A percentile compares a stretch with the other conserved stretches of the same genome.
Evolutionary conservation across 441 rosid genomes (phyloP).

Genomic region (Lepidium campestre): DNA sequence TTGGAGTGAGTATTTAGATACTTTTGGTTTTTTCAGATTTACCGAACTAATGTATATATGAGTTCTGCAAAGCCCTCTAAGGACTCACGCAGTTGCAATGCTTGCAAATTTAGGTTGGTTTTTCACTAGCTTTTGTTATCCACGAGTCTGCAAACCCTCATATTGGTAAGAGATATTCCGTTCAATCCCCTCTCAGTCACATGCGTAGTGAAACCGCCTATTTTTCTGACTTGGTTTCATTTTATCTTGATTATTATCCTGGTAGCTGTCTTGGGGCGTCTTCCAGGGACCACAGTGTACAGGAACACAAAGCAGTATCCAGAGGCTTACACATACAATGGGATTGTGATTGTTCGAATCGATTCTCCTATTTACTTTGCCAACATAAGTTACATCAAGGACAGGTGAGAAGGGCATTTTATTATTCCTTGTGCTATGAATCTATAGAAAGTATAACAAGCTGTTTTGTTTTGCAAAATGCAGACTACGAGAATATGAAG

Average conservation of each 20-base stretch:
- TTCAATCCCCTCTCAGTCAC: background rate
- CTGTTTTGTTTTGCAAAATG: conserved; percentile 7
- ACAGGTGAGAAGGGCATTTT: conserved; percentile 44
- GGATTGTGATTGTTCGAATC: conserved; percentile 85
- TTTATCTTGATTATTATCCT: conserved; percentile 18
- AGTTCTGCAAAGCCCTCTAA: background rate
- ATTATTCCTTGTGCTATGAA: conserved; percentile 47
- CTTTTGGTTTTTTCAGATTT: background rate
- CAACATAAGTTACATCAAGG: conserved; percentile 87
- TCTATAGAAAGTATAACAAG: conserved; percentile 8
- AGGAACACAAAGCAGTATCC: conserved; percentile 90
- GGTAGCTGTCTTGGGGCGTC: conserved; percentile 98
- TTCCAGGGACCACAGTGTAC: conserved; percentile 96
- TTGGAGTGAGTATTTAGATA: conserved; percentile 63
- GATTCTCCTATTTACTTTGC: conserved; percentile 98
- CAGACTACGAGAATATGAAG: conserved; percentile 84
- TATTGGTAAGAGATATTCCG: conserved; percentile 54
- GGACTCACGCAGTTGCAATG: conserved; percentile 6
- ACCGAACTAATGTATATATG: background rate
- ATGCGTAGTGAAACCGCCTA: background rate
- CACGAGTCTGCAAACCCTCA: conserved; percentile 99
- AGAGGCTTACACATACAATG: conserved; percentile 88
- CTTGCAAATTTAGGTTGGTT: conserved; percentile 65
- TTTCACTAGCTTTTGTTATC: conserved; percentile 91
- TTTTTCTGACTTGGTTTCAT: background rate